These are phyloP conservation scores for Oenanthe javanica DNA, from an alignment of 140 eudicot genomes.

Conservation along the genomic window DNA sequence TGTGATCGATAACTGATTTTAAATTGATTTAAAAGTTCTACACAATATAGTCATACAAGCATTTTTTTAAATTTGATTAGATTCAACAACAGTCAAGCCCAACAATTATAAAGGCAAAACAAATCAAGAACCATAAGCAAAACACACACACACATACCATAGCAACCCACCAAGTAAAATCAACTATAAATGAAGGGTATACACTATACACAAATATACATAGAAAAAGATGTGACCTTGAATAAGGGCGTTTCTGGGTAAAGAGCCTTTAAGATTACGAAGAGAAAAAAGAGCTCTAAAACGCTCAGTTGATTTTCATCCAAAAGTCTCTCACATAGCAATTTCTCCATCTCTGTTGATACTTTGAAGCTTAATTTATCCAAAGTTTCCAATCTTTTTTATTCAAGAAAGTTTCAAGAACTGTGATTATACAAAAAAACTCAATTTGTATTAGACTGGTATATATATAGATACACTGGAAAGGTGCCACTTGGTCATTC, in stretches of 20 bases:
- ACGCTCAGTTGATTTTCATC: slow-evolving; percentile 77
- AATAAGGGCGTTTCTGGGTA: slow-evolving; percentile 73
- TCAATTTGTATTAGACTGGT: too few relatives aligned
- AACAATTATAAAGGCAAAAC: not conserved
- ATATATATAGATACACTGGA: too few relatives aligned
- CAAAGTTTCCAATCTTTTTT: slow-evolving; percentile 19
- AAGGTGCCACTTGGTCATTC: too few relatives aligned
- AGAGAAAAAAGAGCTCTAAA: slow-evolving; percentile 88
- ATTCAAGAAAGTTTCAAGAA: not conserved
- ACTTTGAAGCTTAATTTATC: slow-evolving; percentile 45
- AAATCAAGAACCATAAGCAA: not conserved
- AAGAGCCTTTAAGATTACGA: slow-evolving; percentile 67
- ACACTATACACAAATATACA: not conserved
- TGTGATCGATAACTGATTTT: not conserved
- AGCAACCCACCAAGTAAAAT: not conserved
- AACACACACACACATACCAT: not conserved
- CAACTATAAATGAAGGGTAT: not conserved
- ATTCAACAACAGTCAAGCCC: not conserved
- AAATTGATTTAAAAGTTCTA: not conserved
- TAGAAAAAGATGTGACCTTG: slow-evolving; percentile 27
- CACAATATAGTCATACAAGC: not conserved
- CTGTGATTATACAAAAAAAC: too few relatives aligned
- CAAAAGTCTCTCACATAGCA: slow-evolving; percentile 60
- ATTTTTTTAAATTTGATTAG: too few relatives aligned
- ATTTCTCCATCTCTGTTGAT: slow-evolving; percentile 49